phyloP scores from a whole-genome alignment of 768 basidiomycete species.

The Lyophyllum decastes region DNA sequence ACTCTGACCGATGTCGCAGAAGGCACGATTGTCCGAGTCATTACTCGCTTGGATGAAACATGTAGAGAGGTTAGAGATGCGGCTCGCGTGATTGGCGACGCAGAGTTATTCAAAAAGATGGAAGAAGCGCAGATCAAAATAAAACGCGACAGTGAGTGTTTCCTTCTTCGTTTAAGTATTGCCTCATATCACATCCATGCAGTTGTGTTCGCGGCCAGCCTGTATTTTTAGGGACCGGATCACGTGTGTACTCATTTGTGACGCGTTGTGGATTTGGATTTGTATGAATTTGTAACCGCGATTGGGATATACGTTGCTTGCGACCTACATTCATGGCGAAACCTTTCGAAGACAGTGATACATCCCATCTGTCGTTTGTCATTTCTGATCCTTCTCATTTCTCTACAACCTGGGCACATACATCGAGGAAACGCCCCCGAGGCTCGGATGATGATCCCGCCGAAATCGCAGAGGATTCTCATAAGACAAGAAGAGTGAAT shows the following conservation, averaged over 20 bases:
- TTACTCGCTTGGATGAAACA: slow-evolving; percentile 94
- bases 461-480: slow-evolving; percentile 31
- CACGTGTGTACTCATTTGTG: slow-evolving; percentile 15
- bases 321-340: slow-evolving; percentile 31
- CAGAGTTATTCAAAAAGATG: slow-evolving; percentile 96
- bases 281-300: slow-evolving; percentile 14
- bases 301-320: slow-evolving; percentile 7
- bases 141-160: slow-evolving; percentile 88
- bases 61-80: slow-evolving; percentile 97
- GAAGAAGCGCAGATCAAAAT: slow-evolving; percentile 93
- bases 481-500: slow-evolving; percentile 58
- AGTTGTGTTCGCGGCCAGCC: slow-evolving; percentile 87
- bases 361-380: slow-evolving; percentile 13
- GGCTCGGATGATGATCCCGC: slow-evolving; percentile 7
- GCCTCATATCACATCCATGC: slow-evolving; percentile 6
- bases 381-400: slow-evolving; percentile 6
- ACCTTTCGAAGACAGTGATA: slow-evolving; percentile 22
- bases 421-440: slow-evolving; percentile 10
- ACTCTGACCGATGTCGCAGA: slow-evolving; percentile 92
- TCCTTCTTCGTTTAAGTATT: neutral
- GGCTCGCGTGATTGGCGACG: slow-evolving; percentile 95
- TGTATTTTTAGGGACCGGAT: slow-evolving; percentile 67
- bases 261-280: slow-evolving; percentile 8
- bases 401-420: neutral
- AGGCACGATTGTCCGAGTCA: slow-evolving; percentile 95